Conservation (phyloP, 345 rosid species). For the Aurinia saxatilis region DNA sequence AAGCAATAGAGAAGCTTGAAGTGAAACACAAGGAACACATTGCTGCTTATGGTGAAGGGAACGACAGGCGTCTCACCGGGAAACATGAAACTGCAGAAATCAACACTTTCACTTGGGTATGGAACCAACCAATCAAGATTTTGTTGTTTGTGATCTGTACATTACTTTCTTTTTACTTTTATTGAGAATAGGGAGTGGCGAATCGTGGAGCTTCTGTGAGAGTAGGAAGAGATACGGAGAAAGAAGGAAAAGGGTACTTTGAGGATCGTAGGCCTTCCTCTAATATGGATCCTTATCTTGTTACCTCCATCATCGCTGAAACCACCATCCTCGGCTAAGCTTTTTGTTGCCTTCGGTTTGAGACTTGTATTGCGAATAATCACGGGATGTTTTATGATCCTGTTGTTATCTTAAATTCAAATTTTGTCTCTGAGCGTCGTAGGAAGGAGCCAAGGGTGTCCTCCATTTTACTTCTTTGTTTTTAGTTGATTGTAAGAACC, state of each 20-base stretch:
- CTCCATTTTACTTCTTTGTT: too few species aligned
- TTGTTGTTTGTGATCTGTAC: neutral
- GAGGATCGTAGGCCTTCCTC: slow-evolving; percentile 84
- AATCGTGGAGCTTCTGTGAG: slow-evolving; percentile 67
- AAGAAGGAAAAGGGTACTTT: slow-evolving; percentile 67
- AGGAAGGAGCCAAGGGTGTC: too few species aligned
- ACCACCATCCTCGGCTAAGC: slow-evolving; percentile 45
- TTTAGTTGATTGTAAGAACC: too few species aligned
- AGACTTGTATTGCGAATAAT: neutral
- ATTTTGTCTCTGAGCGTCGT: too few species aligned
- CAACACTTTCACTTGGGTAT: slow-evolving; percentile 80
- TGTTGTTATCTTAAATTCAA: neutral
- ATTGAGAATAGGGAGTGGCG: slow-evolving; percentile 54
- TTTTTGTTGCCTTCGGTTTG: neutral
- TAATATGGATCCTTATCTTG: slow-evolving; percentile 77
- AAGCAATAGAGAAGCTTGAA: slow-evolving; percentile 77
- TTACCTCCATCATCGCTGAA: slow-evolving; percentile 64
- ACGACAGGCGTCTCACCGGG: slow-evolving; percentile 90
- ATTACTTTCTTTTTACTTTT: neutral
- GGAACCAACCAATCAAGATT: neutral
- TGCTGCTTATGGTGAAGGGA: slow-evolving; percentile 93
- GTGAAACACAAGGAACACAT: slow-evolving; percentile 84
- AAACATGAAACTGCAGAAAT: slow-evolving; percentile 91
- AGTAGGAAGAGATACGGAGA: slow-evolving; percentile 73
- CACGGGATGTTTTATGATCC: neutral